Evolutionary conservation across 768 basidiomycete species (phyloP), one percentile per base, ranked within the genome.

Genomic region (Rhizopogon sp.): DNA sequence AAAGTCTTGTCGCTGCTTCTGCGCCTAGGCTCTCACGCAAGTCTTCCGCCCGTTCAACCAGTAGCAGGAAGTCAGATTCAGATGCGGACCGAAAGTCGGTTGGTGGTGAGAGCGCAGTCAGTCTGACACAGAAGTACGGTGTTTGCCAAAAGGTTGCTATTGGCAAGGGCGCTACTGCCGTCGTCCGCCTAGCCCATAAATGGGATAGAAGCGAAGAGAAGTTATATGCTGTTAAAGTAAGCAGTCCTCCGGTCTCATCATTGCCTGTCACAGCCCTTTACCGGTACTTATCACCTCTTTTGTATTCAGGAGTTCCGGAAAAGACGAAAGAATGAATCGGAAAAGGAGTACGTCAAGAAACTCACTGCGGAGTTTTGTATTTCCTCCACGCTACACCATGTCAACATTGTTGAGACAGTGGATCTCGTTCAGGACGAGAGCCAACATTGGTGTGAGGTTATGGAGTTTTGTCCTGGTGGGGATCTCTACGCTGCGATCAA

Each of bases 341-440:
- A 99, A 73, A 97, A 97, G 71, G 96, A 99, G 76, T 99, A 99
- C 65, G 87, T 99, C 75, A 99, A 99, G 84, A 99, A 99, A 72
- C 88, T 99, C 63, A 99, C 96, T 6, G 93, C 96, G 25, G 96
- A 98, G 70, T 98, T 98, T 73, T 98, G 95, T 73, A 98, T 98
- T 59, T 95, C 93, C 43, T 97, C 95, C 39, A 97, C 95, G 1
- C 72, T 98, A 29, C 92, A 93, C 67, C 94, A 96, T 67, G 76
- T 84, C 65, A 98, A 98, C 69, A 83, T 98, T 64, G 95, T 98
- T 66, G 95, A 98, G 76, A 99, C 96, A 6, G 96, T 99, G 56
- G 96, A 99, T 70, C 85, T 99, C 56, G 90, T 99, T n/a, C 97
- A 99, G 64, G 97, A 99, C 71, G 96, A 99, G 73, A 82, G 76